Evolutionary conservation across 495 filamentous ascomycete species (phyloP), one percentile per base, ranked within the genome.

Genomic region (Cladorrhinum samala): DNA sequence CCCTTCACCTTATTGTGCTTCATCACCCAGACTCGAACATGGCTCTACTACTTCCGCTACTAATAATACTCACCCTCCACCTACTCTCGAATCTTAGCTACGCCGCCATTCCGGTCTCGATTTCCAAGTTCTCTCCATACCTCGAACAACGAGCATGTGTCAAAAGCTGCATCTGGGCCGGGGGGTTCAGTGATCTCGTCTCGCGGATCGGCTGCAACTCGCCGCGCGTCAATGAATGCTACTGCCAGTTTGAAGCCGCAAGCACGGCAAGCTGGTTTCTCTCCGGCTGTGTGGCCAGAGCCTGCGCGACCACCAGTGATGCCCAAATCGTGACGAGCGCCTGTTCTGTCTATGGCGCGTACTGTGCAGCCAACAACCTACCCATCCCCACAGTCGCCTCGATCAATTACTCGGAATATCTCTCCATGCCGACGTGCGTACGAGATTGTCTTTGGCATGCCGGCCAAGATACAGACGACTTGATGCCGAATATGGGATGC

Each of bases 141-240:
- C 24, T 49, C 7, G 8, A 33, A n/a, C 40, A 50, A 14, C 55
- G 46, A 27, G 46, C 40, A 16, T 58, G 50, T 39, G 51, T 50
- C 51, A 54, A 58, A n/a, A 19, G 23, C 14, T 58, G 55, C 21
- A 23, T 57, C 4, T 57, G 54, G 54, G 21, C 23, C 6, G 20
- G 25, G 0, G 17, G 43, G 9, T 23, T 21, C 14, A 16, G 14
- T 9, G 55, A 46, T 21, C 45, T 58, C 8, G 40, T 41, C 2
- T 30, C 18, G 6, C 27, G 13, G 16, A 44, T 54, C 17, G 55
- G 55, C 7, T 58, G 55, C 41, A 50, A 36, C 19, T 2, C 24
- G 6, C 54, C 54, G 6, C 49, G 42, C 21, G 24, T 38, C 17
- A 47, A 57, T n/a, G 36, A 52, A 25, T 57, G 54, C 25, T 57